phyloP scores from a whole-genome alignment of 2,329 filamentous ascomycete genomes.

The Aureobasidium sp. region DNA sequence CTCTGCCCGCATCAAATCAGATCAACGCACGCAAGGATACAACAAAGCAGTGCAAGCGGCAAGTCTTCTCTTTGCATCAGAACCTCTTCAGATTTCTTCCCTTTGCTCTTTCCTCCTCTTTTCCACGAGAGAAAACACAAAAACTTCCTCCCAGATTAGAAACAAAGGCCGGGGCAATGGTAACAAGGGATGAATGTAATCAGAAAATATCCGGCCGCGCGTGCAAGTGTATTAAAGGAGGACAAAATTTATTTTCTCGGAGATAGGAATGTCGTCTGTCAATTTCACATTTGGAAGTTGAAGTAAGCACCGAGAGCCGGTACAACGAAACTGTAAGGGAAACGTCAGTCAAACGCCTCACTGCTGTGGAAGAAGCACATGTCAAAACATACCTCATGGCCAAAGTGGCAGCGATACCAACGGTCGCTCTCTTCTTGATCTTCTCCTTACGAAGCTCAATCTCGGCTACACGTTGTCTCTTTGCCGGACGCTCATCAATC shows the following conservation, averaged over 20 bases:
- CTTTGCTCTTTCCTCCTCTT: not conserved
- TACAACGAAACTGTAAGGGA: not conserved
- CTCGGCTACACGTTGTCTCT: constrained; percentile 71
- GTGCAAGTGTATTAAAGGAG: too few species aligned
- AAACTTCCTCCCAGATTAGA: too few species aligned
- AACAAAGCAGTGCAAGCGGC: not conserved
- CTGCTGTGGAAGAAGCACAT: not conserved
- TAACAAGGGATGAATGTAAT: too few species aligned
- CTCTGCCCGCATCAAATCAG: not conserved
- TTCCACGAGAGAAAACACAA: not conserved
- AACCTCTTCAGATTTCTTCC: not conserved
- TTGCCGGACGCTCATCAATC: constrained; percentile 49
- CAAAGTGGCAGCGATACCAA: constrained; percentile 80
- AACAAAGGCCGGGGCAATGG: too few species aligned
- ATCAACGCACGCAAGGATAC: not conserved
- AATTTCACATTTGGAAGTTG: too few species aligned
- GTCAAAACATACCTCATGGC: constrained; percentile 80
- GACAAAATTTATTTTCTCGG: too few species aligned
- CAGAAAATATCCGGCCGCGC: too few species aligned
- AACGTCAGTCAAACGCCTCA: not conserved
- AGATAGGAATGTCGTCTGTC: too few species aligned
- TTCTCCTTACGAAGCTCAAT: constrained; percentile 76
- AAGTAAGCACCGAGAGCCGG: constrained; percentile 1
- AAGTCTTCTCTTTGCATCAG: not conserved
- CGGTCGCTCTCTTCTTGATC: constrained; percentile 75